Conservation (phyloP, 495 filamentous ascomycete genomes). For the Penicillium taxi region DNA sequence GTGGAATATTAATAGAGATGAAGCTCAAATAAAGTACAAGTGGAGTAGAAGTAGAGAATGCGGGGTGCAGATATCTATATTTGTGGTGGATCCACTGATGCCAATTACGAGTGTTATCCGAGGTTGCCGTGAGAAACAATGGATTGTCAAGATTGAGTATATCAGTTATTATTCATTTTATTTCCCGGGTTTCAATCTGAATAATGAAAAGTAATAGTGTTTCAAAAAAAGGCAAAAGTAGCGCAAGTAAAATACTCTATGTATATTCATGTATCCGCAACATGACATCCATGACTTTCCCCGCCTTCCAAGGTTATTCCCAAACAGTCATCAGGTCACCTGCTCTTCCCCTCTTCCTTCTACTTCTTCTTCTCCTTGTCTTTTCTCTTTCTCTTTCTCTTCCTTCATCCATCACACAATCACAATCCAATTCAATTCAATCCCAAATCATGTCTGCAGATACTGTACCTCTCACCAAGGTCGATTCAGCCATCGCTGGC, state of each 20-base stretch:
- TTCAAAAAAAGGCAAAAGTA: background rate
- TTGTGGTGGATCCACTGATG: conserved; percentile 28
- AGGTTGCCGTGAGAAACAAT: conserved; percentile 15
- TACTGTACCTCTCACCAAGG: conserved; percentile 69
- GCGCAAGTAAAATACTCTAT: background rate
- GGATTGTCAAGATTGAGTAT: too few relatives aligned
- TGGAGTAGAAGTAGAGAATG: conserved; percentile 34
- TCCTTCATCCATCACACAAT: conserved; percentile 15
- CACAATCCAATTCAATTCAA: conserved; percentile 1
- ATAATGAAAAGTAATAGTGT: background rate
- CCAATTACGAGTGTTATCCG: conserved; percentile 32
- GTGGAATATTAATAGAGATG: too few relatives aligned
- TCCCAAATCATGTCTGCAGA: conserved; percentile 51
- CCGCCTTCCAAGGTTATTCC: too few relatives aligned
- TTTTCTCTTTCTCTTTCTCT: conserved; percentile 10
- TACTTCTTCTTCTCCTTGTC: conserved; percentile 16
- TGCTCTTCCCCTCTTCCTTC: conserved; percentile 21
- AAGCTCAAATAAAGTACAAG: conserved; percentile 5
- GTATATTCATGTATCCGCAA: background rate
- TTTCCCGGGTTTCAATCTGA: too few relatives aligned
- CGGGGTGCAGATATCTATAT: conserved; percentile 35
- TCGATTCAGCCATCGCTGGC: conserved; percentile 81
- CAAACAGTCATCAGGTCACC: conserved; percentile 34
- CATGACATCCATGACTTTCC: conserved; percentile 26
- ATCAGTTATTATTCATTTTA: too few relatives aligned